Evolutionary conservation across 192 early-diverging fungal species (phyloP), one percentile per base, ranked within the genome.

Genomic region (Backusella mclennaniae): DNA sequence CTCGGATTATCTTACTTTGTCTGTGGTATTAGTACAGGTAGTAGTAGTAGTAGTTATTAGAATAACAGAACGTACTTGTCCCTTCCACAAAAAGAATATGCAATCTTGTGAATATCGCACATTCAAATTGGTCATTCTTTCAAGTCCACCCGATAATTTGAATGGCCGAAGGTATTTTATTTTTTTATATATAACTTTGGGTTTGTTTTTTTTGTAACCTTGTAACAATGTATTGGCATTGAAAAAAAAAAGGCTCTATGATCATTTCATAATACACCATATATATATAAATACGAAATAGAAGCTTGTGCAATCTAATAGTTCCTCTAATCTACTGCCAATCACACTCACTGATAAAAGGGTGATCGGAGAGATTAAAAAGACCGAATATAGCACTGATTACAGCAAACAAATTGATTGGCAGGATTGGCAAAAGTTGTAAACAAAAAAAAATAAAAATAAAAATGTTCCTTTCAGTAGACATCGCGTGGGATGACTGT

Each of bases 51-150:
- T 26, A 21, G 9, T 59, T 26, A 59, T 23, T 2, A 26, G 12
- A 26, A 49, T 49, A 12, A 63, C 11, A 29, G 2, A 63, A 23
- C 7, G 29, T 29, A 23, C 56, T 59, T 23, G 2, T 23, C 56
- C 23, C 23, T 59, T 59, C 23, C 56, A 63, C 56, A 29, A 59
- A 59, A 59, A 59, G 21, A 59, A 29, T 29, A 63, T 63, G 56
- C 56, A 63, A 63, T 63, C 56, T 63, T 63, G 56, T 63, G 56
- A 63, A 63, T 63, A 63, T 63, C 56, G 56, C 56, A 63, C 56
- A 63, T 63, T 63, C 56, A 63, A 63, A 63, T 29, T 63, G 56
- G 56, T 63, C 56, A 63, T 63, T 29, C 56, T 23, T 29, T 63
- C 56, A 23, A 63, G 26, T 29, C 56, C 56, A 63, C 56, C 56